phyloP scores from a whole-genome alignment of 768 basidiomycete species.

The Tricholoma sp. region DNA sequence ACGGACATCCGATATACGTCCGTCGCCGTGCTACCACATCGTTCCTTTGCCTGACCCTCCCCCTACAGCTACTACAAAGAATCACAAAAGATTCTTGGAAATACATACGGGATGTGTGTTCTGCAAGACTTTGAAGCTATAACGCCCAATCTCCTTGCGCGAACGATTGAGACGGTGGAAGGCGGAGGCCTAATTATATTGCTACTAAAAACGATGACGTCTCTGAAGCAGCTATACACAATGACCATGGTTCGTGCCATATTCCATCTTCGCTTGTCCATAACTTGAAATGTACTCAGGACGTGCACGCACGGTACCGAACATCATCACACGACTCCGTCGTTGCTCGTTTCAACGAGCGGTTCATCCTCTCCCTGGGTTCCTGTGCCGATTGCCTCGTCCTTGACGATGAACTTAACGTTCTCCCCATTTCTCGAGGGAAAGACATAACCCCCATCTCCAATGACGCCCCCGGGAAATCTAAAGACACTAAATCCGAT shows the following conservation, averaged over 20 bases:
- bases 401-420: slow-evolving; percentile 96
- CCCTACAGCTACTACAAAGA: slow-evolving; percentile 90
- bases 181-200: slow-evolving; percentile 89
- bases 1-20: slow-evolving; percentile 98
- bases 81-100: slow-evolving; percentile 92
- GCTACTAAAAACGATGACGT: slow-evolving; percentile 92
- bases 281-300: slow-evolving; percentile 45
- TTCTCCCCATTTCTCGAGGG: slow-evolving; percentile 90
- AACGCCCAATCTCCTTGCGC: slow-evolving; percentile 93
- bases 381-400: slow-evolving; percentile 90
- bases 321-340: slow-evolving; percentile 88
- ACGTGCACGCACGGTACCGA: slow-evolving; percentile 92
- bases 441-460: slow-evolving; percentile 81
- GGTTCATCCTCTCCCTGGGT: slow-evolving; percentile 95
- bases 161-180: slow-evolving; percentile 97
- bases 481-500: slow-evolving; percentile 22
- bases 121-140: slow-evolving; percentile 98
- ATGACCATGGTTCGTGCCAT: slow-evolving; percentile 66
- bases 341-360: slow-evolving; percentile 95
- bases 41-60: not conserved
- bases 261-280: not conserved
- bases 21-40: slow-evolving; percentile 22
- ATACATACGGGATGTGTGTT: slow-evolving; percentile 96
- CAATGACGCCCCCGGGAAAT: slow-evolving; percentile 34
- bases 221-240: slow-evolving; percentile 84